Conservation (phyloP, 2,329 filamentous ascomycete genomes). For the Cercospora sesami region DNA sequence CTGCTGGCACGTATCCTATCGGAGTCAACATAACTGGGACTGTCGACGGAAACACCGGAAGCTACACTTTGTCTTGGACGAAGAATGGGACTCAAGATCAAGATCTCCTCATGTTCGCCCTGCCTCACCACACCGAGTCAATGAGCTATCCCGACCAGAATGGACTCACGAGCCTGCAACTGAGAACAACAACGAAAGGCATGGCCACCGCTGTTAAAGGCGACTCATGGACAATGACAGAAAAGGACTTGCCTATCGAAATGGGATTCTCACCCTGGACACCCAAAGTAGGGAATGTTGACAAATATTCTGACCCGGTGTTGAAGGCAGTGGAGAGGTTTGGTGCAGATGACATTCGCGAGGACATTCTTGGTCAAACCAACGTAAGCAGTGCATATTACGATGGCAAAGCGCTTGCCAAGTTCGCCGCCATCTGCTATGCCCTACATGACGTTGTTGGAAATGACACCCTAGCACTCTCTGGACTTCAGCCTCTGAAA, state of each 20-base stretch:
- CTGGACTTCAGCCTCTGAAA: conserved; percentile 53
- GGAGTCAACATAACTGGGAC: conserved; percentile 65
- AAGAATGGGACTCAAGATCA: conserved; percentile 64
- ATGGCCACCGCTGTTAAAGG: conserved; percentile 69
- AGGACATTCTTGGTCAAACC: conserved; percentile 71
- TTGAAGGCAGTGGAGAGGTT: conserved; percentile 56
- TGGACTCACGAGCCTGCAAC: conserved; percentile 53
- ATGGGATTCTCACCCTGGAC: conserved; percentile 82
- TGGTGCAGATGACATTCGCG: conserved; percentile 66
- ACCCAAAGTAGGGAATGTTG: conserved; percentile 45
- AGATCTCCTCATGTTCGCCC: conserved; percentile 76
- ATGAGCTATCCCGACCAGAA: conserved; percentile 62
- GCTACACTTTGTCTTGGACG: conserved; percentile 72
- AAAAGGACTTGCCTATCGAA: conserved; percentile 67
- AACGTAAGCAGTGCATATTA: conserved; percentile 89
- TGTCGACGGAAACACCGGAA: conserved; percentile 60
- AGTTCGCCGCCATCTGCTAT: conserved; percentile 49
- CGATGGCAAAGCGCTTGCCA: conserved; percentile 64
- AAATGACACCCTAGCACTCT: conserved; percentile 46
- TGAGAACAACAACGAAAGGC: conserved; percentile 86
- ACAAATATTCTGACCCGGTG: conserved; percentile 7
- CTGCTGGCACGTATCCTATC: conserved; percentile 72
- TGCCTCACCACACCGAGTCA: conserved; percentile 81
- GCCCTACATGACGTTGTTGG: conserved; percentile 55
- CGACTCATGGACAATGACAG: conserved; percentile 75